Evolutionary conservation across 306 rosid species (phyloP), one percentile per base, ranked within the genome.

Genomic region (Glycyrrhiza uralensis): DNA sequence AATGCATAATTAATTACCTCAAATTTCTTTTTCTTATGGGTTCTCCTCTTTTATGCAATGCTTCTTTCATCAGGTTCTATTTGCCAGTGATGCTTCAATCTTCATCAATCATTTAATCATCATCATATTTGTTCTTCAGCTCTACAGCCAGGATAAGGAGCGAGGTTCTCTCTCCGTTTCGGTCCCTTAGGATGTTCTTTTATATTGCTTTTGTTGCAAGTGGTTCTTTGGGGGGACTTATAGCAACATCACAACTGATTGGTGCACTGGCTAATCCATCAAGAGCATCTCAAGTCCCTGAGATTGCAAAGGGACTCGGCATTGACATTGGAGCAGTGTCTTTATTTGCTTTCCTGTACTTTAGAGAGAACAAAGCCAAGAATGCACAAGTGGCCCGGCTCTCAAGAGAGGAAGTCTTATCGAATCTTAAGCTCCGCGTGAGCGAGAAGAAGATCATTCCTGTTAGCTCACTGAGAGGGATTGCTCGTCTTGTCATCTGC

Each of bases 121-220:
- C 80, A 79, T 84, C 78, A 17, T 79, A 63, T 54, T 85, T 71
- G 79, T 79, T 59, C 80, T 87, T 87, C 80, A 91, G 98, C 76
- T 91, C 98, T 80, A 69, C 92, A 3, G 88, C 96, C 81, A 89
- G 28, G 87, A 89, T 94, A 73, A 83, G 98, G 64, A 87, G 90
- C 70, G 89, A 88, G 74, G 96, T 93, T 52, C 93, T 93, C 28
- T 82, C 96, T 44, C 96, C 93, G 23, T 88, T 90, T 80, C 96
- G 93, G 36, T 71, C 96, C 0, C 90, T 90, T 78, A 86, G 98
- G 81, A 93, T 88, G 97, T 93, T 93, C 87, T 88, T 88, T 79
- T 90, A 84, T 51, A 42, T 84, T 15, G 91, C 89, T 59, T 85
- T 85, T 38, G 61, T 94, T 14, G 96, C 95, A 18, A 94, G 99